phyloP scores from a whole-genome alignment of 1,284 basidiomycete species.

The Heterobasidion annosum region DNA sequence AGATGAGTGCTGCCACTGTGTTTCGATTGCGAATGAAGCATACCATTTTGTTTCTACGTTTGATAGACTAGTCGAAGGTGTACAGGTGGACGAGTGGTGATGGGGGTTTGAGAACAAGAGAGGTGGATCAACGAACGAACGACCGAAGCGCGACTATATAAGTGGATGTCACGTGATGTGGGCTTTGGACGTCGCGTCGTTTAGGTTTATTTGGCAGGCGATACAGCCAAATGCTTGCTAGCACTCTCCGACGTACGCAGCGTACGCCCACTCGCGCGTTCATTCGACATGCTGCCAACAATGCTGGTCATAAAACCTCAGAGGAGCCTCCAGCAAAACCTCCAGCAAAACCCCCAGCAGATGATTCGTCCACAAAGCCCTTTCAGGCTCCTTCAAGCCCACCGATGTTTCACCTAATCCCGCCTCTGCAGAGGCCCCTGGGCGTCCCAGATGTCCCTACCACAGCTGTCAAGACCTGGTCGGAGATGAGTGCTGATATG shows the following conservation, averaged over 20 bases:
- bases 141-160: neutral
- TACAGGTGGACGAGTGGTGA: neutral
- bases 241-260: neutral
- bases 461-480: conserved; percentile 47
- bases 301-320: neutral
- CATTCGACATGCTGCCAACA: neutral
- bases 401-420: conserved; percentile 19
- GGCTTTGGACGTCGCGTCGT: neutral
- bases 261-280: neutral
- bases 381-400: too few relatives aligned
- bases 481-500: conserved; percentile 62
- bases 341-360: too few relatives aligned
- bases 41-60: too few relatives aligned
- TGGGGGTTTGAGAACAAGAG: conserved; percentile 7
- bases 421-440: conserved; percentile 62
- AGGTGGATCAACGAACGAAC: neutral
- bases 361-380: too few relatives aligned
- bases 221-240: neutral
- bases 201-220: too few relatives aligned
- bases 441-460: conserved; percentile 61
- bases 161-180: conserved; percentile 5
- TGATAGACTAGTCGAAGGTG: too few relatives aligned
- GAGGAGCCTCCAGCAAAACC: too few relatives aligned
- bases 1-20: neutral
- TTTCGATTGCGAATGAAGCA: neutral